Conservation (phyloP, 106 monocot genomes). For the Allium sativum region DNA sequence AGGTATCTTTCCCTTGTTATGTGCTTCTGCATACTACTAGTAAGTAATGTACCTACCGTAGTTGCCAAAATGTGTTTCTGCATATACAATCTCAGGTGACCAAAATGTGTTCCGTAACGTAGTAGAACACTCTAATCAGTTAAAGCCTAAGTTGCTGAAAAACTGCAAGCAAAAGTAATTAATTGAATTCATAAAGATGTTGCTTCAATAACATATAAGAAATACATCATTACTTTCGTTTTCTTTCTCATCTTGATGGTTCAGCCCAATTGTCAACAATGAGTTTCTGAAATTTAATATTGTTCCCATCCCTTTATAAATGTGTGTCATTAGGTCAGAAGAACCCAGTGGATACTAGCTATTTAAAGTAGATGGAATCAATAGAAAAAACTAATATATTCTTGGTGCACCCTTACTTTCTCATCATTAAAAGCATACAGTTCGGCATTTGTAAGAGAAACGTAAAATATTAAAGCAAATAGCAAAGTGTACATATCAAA, state of each 20-base stretch:
- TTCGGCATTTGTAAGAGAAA: conserved; percentile 67
- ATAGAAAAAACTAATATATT: background rate
- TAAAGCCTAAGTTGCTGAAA: too few relatives aligned
- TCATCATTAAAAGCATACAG: conserved; percentile 94
- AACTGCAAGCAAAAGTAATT: conserved; percentile 24
- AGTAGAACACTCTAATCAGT: too few relatives aligned
- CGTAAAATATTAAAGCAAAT: conserved; percentile 45
- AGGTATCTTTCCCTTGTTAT: too few relatives aligned
- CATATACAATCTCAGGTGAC: too few relatives aligned
- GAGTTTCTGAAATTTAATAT: conserved; percentile 79
- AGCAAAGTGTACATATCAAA: background rate
- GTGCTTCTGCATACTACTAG: too few relatives aligned
- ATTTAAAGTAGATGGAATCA: background rate
- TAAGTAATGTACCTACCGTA: too few relatives aligned
- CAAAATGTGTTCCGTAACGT: too few relatives aligned
- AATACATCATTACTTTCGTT: conserved; percentile 53
- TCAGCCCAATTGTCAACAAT: conserved; percentile 92
- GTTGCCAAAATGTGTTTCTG: too few relatives aligned
- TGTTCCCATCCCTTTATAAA: conserved; percentile 59
- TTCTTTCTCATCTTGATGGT: conserved; percentile 80
- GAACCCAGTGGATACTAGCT: background rate
- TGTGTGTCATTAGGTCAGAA: conserved; percentile 2
- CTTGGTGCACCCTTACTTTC: conserved; percentile 35
- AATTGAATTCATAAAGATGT: background rate
- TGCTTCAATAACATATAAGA: background rate